Percentiles rank a stretch among this genome's conserved stretches.
Conservation (phyloP, 225 moss, liverwort and hornwort species). For the Sphagnum contortum region DNA sequence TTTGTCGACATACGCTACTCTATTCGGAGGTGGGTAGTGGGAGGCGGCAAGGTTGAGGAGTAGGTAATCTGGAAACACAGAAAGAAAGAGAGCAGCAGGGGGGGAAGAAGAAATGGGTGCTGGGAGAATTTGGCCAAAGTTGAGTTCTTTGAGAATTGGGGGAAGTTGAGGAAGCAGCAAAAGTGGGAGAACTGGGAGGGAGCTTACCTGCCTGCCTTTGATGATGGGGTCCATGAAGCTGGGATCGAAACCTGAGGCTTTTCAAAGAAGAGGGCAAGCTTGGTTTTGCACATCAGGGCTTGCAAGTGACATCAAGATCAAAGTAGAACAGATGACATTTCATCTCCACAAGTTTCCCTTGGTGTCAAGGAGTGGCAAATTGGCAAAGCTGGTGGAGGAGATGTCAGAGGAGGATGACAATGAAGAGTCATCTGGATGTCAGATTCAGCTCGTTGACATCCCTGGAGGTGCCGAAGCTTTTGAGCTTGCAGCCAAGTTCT, state of each 20-base stretch:
- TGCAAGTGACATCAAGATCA: constrained; percentile 41
- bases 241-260: constrained; percentile 15
- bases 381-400: constrained; percentile 43
- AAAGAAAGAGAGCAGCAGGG: no score
- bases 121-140: background rate
- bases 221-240: constrained; percentile 27
- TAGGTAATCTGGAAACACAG: no score
- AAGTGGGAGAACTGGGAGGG: background rate
- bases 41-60: no score
- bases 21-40: no score
- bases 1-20: no score
- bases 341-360: constrained; percentile 60
- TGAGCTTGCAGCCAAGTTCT: constrained; percentile 61
- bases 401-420: constrained; percentile 36
- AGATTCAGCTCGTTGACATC: constrained; percentile 21
- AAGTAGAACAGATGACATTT: constrained; percentile 45
- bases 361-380: constrained; percentile 27
- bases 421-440: constrained; percentile 6
- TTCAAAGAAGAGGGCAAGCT: constrained; percentile 31
- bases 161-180: background rate
- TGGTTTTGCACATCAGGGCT: constrained; percentile 50
- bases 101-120: no score
- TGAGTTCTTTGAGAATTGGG: background rate
- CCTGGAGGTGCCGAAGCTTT: constrained; percentile 47
- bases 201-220: no score